Evolutionary conservation across 306 rosid species (phyloP).

Genomic region (Pterocarpus macrocarpus): DNA sequence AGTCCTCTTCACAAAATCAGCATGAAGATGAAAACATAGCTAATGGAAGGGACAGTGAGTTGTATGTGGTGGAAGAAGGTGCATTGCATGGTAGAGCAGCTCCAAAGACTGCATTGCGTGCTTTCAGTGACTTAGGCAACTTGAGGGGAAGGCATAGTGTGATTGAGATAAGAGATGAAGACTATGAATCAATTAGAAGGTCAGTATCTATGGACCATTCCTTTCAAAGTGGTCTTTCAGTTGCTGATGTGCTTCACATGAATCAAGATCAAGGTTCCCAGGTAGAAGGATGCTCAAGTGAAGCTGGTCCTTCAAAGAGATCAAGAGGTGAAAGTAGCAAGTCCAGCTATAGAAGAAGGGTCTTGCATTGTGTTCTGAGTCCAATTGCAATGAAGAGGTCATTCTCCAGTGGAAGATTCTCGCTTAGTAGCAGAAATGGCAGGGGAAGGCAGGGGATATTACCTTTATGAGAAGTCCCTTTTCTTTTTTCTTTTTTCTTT

Average conservation of each 20-base stretch:
- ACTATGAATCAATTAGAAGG: slow-evolving; percentile 62
- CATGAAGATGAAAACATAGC: slow-evolving; percentile 39
- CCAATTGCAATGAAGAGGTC: slow-evolving; percentile 92
- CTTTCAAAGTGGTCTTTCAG: slow-evolving; percentile 47
- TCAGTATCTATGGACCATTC: slow-evolving; percentile 87
- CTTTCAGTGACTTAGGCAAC: slow-evolving; percentile 70
- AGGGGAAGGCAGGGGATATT: slow-evolving; percentile 64
- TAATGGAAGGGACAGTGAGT: slow-evolving; percentile 43
- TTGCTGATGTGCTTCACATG: slow-evolving; percentile 61
- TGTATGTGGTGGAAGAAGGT: slow-evolving; percentile 46
- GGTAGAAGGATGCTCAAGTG: slow-evolving; percentile 54
- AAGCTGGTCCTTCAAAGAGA: slow-evolving; percentile 67
- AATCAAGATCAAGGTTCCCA: slow-evolving; percentile 58
- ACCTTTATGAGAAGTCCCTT: slow-evolving; percentile 54
- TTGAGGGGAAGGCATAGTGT: slow-evolving; percentile 65
- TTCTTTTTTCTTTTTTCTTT: not conserved
- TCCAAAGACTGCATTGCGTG: slow-evolving; percentile 63
- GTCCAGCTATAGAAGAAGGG: slow-evolving; percentile 56
- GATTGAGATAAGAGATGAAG: slow-evolving; percentile 74
- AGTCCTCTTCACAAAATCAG: slow-evolving; percentile 45
- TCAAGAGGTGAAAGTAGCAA: slow-evolving; percentile 61
- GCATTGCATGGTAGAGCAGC: not conserved
- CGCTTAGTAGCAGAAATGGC: slow-evolving; percentile 58
- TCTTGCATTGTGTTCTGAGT: slow-evolving; percentile 67
- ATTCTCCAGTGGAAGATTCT: slow-evolving; percentile 85